phyloP scores from a whole-genome alignment of 2,329 filamentous ascomycete genomes.

The Fusarium sp. region DNA sequence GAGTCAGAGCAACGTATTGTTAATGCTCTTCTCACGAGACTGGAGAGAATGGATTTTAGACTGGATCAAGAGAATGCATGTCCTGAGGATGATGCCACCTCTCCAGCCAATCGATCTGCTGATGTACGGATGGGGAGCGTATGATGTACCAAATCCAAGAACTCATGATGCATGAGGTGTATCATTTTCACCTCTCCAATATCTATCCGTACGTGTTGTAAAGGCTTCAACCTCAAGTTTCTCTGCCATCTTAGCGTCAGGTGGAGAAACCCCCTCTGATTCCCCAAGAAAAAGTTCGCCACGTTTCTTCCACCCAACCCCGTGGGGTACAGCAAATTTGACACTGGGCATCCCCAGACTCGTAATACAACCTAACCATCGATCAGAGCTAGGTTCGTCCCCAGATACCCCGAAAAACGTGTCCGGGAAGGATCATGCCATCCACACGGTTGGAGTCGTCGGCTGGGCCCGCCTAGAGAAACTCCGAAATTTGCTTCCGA shows the following conservation, averaged over 20 bases:
- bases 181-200: not conserved
- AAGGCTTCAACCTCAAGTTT: not conserved
- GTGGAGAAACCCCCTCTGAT: not conserved
- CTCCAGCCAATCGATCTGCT: not conserved
- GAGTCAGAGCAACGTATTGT: not conserved
- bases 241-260: not conserved
- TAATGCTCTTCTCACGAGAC: not conserved
- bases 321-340: not conserved
- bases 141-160: not conserved
- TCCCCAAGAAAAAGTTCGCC: not conserved
- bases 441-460: not conserved
- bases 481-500: not conserved
- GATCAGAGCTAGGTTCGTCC: not conserved
- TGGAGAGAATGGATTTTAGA: not conserved
- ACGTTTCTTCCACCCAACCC: not conserved
- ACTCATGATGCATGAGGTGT: not conserved
- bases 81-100: not conserved
- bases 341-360: not conserved
- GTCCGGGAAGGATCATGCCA: not conserved
- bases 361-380: not conserved
- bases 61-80: not conserved
- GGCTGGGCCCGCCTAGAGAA: not conserved
- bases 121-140: not conserved
- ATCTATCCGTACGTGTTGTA: not conserved
- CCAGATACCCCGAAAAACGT: not conserved